Base-by-base conservation (phyloP, 139 green algal species). In the Edaphochlamys debaryana region DNA sequence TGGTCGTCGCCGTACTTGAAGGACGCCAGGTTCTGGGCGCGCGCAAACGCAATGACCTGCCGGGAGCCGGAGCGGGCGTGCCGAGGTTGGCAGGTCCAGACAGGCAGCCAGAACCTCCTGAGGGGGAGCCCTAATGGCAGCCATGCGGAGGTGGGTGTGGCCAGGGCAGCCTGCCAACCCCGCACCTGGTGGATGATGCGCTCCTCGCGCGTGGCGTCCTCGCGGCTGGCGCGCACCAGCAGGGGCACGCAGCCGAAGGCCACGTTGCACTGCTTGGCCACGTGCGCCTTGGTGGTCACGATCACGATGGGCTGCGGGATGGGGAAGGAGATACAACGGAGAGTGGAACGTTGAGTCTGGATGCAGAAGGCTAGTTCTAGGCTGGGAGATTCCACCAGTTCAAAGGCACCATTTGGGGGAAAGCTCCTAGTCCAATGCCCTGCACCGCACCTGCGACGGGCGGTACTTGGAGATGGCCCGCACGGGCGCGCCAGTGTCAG, bases 381-480 rank as follows among this genome's bases (percentile, higher is more conserved):
- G n/a, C n/a, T n/a, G n/a, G n/a, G n/a, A n/a, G n/a, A n/a, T n/a
- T n/a, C n/a, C n/a, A n/a, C n/a, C n/a, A n/a, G n/a, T n/a, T n/a
- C n/a, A n/a, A n/a, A n/a, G n/a, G n/a, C n/a, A n/a, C n/a, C n/a
- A n/a, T n/a, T n/a, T n/a, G n/a, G n/a, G n/a, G n/a, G n/a, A n/a
- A n/a, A n/a, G n/a, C n/a, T n/a, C n/a, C n/a, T n/a, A n/a, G n/a
- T n/a, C n/a, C n/a, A n/a, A n/a, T n/a, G n/a, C n/a, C n/a, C n/a
- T n/a, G n/a, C n/a, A 13, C 1, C 70, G 32, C 77, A 62, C 54
- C 74, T 80, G 75, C 19, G 45, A 34, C 7, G 92, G 90, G 4
- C 86, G 71, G 86, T 95, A 94, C 89, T 95, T 94, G 54, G 90
- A 80, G 0, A 93, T 58, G 34, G 92, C 76, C 9, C 86, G 84